Evolutionary conservation across 371 early-diverging fungal genomes (phyloP).

Genomic region (Apophysomyces ossiformis): DNA sequence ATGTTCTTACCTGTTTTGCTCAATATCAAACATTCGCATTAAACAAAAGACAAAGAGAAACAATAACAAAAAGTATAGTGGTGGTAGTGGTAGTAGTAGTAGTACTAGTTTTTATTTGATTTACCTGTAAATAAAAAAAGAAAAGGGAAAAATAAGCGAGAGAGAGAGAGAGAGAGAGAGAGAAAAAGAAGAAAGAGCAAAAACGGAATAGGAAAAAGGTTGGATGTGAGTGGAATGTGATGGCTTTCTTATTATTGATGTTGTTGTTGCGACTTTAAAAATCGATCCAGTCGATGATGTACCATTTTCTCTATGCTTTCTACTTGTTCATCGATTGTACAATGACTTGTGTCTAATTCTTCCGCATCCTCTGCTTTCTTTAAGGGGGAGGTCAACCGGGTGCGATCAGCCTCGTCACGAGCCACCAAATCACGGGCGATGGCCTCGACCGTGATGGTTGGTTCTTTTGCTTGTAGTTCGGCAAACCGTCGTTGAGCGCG

Average conservation of each 20-base stretch:
- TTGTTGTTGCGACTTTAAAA: conserved; percentile 4
- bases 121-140: no score
- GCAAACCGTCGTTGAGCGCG: conserved; percentile 82
- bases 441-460: conserved; percentile 38
- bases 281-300: conserved; percentile 16
- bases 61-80: neutral
- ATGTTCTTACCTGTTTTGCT: conserved; percentile 43
- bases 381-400: conserved; percentile 79
- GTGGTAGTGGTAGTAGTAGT: neutral
- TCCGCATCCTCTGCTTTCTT: conserved; percentile 83
- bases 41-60: neutral
- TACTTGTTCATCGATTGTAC: conserved; percentile 82
- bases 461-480: conserved; percentile 52
- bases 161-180: neutral
- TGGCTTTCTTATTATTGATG: neutral
- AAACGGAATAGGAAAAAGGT: neutral
- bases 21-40: conserved; percentile 37
- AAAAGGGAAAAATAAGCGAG: neutral
- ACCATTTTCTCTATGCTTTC: conserved; percentile 65
- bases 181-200: neutral
- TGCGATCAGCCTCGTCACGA: conserved; percentile 82
- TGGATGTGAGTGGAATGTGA: neutral
- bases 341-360: conserved; percentile 77
- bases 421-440: conserved; percentile 66
- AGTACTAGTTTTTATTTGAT: neutral